Percentiles rank a stretch among this genome's conserved stretches.
phyloP scores from a whole-genome alignment of 192 early-diverging fungal species.

The Oehlia diaphana region DNA sequence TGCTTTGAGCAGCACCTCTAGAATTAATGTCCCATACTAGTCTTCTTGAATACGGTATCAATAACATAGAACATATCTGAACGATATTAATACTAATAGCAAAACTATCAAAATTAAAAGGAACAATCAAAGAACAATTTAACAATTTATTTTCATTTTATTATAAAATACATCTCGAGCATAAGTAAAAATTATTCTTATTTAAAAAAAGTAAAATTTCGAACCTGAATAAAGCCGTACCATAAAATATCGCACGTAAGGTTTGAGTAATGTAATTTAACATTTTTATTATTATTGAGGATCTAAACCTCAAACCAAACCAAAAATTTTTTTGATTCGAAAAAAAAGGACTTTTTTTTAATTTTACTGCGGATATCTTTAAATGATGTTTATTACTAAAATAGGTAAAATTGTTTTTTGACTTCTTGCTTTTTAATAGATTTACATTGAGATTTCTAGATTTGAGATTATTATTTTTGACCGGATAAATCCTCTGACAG shows the following conservation, averaged over 20 bases:
- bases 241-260: constrained; percentile 37
- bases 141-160: not conserved
- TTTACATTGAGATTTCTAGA: too few relatives aligned
- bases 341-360: too few relatives aligned
- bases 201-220: constrained; percentile 2
- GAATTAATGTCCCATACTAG: constrained; percentile 56
- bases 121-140: not conserved
- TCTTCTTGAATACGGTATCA: constrained; percentile 48
- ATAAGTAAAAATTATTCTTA: not conserved
- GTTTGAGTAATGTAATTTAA: constrained; percentile 37
- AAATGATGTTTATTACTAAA: too few relatives aligned
- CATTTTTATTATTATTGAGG: constrained; percentile 11
- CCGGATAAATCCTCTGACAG: too few relatives aligned
- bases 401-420: too few relatives aligned
- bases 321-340: not conserved
- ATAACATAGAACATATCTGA: constrained; percentile 49
- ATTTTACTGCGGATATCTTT: too few relatives aligned
- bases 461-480: too few relatives aligned
- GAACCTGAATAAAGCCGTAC: constrained; percentile 49
- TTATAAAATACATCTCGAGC: not conserved
- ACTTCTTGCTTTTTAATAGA: too few relatives aligned
- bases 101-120: constrained; percentile 31
- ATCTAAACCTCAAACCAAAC: not conserved
- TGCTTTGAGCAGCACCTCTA: constrained; percentile 41
- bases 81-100: constrained; percentile 48